Base-by-base conservation (phyloP, 2,329 filamentous ascomycete genomes). In the Sordariomycetes sp. region DNA sequence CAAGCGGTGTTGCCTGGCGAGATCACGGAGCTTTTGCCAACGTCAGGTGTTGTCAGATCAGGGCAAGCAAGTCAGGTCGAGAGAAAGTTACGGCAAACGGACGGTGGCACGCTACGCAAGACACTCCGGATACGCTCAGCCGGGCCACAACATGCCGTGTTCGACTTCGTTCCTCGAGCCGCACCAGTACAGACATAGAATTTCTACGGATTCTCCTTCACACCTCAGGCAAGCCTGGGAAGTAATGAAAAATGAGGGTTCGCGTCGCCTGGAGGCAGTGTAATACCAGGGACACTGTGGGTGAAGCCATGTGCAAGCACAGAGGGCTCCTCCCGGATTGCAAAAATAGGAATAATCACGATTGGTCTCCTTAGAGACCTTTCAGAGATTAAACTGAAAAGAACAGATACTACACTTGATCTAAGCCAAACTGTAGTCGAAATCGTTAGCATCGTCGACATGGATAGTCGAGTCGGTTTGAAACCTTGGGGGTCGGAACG, bases 301-400 rank as follows among this genome's bases (percentile, higher is more conserved):
- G 67, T 70, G 69, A 65, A 70, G 71, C 71, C 79, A 80, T 87
- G 79, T 75, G 85, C 86, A 88, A 89, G 87, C 85, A 79, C 83
- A 88, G 86, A 81, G 85, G 80, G 65, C 64, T 72, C 68, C 65
- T 68, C 70, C 73, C 80, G 64, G 61, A 65, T 60, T 72, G 64
- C 78, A 89, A 89, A 87, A 88, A 92, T 90, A 80, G 79, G 86
- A 83, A 83, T 89, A 91, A 92, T 89, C 86, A 83, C 78, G 79
- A 80, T 81, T 82, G 79, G 78, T 77, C 77, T 78, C 83, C 79
- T 76, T 88, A 82, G 84, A 79, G 78, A 79, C 80, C 81, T 90
- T 89, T 87, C 87, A 91, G 88, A 87, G 86, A 90, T 91, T 90
- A 92, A 91, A 90, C 88, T 92, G 86, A 89, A 88, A 90, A 91